These are phyloP conservation scores for Pseudocercospora eumusae DNA, from an alignment of 2,329 filamentous ascomycete genomes.

Conservation along the genomic window DNA sequence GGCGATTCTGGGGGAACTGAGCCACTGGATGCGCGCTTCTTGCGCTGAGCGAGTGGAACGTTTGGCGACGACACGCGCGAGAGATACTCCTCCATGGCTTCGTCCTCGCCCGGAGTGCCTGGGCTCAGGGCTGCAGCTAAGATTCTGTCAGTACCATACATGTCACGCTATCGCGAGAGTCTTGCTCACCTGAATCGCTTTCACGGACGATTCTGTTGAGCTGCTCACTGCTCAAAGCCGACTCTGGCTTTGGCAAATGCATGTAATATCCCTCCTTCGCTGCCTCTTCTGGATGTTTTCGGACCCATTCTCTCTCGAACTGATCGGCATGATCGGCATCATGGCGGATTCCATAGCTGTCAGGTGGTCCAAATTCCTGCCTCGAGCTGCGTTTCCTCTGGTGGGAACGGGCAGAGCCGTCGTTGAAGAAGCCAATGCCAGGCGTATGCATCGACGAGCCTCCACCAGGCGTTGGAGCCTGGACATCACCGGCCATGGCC, in stretches of 20 bases:
- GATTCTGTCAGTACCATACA: constrained; percentile 22
- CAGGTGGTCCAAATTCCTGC: constrained; percentile 73
- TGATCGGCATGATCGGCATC: constrained; percentile 73
- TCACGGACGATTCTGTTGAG: constrained; percentile 85
- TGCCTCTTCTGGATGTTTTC: constrained; percentile 82
- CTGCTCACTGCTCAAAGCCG: constrained; percentile 84
- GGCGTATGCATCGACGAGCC: constrained; percentile 44
- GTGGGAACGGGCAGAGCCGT: constrained; percentile 59
- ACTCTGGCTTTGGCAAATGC: constrained; percentile 68
- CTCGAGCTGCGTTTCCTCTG: constrained; percentile 70
- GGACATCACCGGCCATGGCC: constrained; percentile 87
- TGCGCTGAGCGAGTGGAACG: constrained; percentile 45
- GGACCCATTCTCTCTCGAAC: constrained; percentile 88
- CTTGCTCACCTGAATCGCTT: constrained; percentile 57
- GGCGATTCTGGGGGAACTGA: constrained; percentile 45
- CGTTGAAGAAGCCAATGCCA: constrained; percentile 57
- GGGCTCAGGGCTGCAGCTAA: constrained; percentile 44
- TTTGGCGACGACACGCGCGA: constrained; percentile 71
- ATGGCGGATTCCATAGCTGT: constrained; percentile 90
- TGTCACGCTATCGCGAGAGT: background rate
- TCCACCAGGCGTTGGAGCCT: constrained; percentile 83
- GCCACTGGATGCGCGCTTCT: constrained; percentile 38
- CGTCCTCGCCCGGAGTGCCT: constrained; percentile 84
- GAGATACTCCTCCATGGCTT: constrained; percentile 81
- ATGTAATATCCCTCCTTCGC: constrained; percentile 74